Conservation (phyloP, 2,329 filamentous ascomycete species). For the Calonectria pseudoreteaudii region DNA sequence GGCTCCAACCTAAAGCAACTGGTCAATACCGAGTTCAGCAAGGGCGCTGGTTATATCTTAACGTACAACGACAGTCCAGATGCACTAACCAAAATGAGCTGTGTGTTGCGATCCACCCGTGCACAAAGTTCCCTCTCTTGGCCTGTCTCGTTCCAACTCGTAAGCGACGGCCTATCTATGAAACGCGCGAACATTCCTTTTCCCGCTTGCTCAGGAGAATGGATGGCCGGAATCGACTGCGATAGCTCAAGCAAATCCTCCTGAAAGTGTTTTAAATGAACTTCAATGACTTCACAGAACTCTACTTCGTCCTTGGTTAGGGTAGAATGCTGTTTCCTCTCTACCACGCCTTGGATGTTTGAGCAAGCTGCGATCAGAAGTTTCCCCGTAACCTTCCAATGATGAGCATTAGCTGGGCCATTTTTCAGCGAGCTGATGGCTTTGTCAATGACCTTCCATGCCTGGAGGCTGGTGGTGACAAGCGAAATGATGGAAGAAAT, state of each 20-base stretch:
- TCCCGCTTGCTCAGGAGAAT: background rate
- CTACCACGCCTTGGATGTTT: background rate
- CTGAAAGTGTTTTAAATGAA: background rate
- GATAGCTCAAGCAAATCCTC: background rate
- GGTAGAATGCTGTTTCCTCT: background rate
- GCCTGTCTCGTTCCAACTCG: background rate
- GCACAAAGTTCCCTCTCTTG: background rate
- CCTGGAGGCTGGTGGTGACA: background rate
- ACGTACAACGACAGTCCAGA: background rate
- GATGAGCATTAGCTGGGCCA: background rate
- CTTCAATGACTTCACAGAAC: background rate
- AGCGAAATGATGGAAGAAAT: background rate
- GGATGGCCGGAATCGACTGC: background rate
- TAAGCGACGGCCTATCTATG: background rate
- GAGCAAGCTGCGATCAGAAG: background rate
- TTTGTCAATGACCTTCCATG: background rate
- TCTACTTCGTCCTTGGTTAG: background rate
- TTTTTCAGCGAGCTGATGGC: background rate
- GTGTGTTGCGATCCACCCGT: conserved; percentile 1
- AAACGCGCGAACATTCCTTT: background rate
- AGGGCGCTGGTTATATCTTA: too few relatives aligned
- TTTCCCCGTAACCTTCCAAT: background rate
- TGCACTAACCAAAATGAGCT: background rate
- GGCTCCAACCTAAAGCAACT: background rate
- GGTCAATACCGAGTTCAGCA: background rate